phyloP scores from a whole-genome alignment of 257 asterid genomes.

The Hygrophila difformis region DNA sequence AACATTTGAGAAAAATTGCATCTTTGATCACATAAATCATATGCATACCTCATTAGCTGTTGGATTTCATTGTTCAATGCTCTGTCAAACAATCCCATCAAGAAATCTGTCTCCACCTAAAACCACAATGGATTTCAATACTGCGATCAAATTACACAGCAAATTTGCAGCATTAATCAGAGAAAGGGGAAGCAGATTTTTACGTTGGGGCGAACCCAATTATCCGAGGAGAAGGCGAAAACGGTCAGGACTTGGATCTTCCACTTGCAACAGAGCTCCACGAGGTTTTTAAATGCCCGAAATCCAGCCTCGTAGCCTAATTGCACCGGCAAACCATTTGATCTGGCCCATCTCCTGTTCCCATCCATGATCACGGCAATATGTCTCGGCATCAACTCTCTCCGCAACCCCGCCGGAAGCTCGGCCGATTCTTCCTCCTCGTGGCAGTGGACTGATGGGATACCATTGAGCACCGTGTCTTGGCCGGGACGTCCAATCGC shows the following conservation, averaged over 20 bases:
- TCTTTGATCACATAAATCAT: not conserved
- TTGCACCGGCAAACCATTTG: slow-evolving; percentile 30
- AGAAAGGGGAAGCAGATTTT: not conserved
- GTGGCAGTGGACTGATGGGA: not conserved
- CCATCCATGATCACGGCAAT: slow-evolving; percentile 56
- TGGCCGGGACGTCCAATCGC: not conserved
- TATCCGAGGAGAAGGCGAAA: slow-evolving; percentile 57
- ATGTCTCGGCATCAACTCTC: slow-evolving; percentile 31
- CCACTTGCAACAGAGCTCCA: slow-evolving; percentile 42
- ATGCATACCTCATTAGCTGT: slow-evolving; percentile 22
- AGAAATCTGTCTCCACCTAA: slow-evolving; percentile 29
- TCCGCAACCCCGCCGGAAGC: slow-evolving; percentile 18
- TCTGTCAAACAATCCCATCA: slow-evolving; percentile 32
- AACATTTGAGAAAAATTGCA: too few relatives aligned
- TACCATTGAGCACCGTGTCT: not conserved
- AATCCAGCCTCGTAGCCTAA: slow-evolving; percentile 49
- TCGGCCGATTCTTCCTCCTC: slow-evolving; percentile 1
- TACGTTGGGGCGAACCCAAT: slow-evolving; percentile 66
- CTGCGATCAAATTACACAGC: too few relatives aligned
- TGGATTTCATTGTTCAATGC: slow-evolving; percentile 26
- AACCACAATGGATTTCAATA: too few relatives aligned
- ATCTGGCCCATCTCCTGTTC: slow-evolving; percentile 56
- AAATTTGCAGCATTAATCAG: too few relatives aligned
- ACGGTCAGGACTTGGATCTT: slow-evolving; percentile 52
- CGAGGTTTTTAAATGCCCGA: slow-evolving; percentile 28